These are phyloP conservation scores for Candida alai DNA, from an alignment of 805 yeast species.

Conservation along the genomic window DNA sequence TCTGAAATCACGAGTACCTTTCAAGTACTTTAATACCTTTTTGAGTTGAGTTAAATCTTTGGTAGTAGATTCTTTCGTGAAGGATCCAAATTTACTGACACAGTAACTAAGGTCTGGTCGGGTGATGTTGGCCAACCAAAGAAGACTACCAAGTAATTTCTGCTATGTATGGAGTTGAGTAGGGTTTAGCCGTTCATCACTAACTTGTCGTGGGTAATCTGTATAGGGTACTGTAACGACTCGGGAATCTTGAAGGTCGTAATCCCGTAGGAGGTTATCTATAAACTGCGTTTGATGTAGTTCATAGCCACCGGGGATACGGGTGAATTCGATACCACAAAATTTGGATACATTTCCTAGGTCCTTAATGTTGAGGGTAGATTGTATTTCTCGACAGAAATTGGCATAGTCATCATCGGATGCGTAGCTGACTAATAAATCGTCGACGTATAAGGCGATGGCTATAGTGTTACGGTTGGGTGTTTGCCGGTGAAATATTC, in stretches of 20 bases:
- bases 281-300: neutral
- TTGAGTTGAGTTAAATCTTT: neutral
- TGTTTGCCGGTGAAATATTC: neutral
- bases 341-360: neutral
- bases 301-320: neutral
- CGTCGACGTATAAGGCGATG: neutral
- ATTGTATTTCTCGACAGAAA: neutral
- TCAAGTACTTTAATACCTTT: neutral
- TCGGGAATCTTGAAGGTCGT: neutral
- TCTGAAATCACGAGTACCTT: neutral
- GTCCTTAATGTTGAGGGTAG: neutral
- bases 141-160: neutral
- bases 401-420: neutral
- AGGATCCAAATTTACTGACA: constrained; percentile 3
- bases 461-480: neutral
- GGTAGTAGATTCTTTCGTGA: too few species aligned
- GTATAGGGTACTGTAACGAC: neutral
- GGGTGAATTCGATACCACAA: neutral
- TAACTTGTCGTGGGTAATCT: neutral
- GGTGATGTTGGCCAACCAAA: constrained; percentile 3
- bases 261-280: neutral
- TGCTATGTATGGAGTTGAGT: neutral
- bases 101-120: neutral
- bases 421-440: neutral
- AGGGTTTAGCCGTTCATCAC: neutral